Percentiles rank a stretch among this genome's conserved stretches.
These are phyloP conservation scores for Ganoderma sinense DNA, from an alignment of 1,284 basidiomycete genomes.

Conservation along the genomic window DNA sequence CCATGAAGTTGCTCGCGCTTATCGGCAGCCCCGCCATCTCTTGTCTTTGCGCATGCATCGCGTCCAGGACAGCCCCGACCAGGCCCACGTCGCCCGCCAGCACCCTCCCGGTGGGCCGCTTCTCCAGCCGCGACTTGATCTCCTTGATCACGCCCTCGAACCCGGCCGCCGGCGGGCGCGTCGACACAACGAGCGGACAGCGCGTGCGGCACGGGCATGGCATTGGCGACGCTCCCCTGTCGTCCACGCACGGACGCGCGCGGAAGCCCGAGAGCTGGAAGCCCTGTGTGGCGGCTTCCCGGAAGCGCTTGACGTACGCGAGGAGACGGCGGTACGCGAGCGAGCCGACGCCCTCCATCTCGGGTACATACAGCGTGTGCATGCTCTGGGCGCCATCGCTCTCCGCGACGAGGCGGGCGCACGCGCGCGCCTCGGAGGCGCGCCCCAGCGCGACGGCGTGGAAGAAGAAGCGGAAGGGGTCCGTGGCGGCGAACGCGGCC, in stretches of 20 bases:
- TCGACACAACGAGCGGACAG: background rate
- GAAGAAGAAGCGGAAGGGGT: conserved; percentile 9
- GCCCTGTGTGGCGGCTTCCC: background rate
- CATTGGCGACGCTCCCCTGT: background rate
- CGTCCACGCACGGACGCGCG: background rate
- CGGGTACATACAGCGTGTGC: background rate
- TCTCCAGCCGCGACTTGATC: conserved; percentile 1
- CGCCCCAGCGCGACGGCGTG: background rate
- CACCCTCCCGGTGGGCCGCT: background rate
- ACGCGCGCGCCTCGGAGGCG: background rate
- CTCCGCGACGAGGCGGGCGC: conserved; percentile 1
- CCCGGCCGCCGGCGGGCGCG: background rate
- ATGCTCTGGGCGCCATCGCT: background rate
- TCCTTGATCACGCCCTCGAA: background rate
- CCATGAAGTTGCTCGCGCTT: background rate
- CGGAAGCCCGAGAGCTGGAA: background rate
- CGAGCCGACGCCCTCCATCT: conserved; percentile 2
- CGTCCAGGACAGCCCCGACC: conserved; percentile 1
- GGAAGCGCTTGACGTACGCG: background rate
- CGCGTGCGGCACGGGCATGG: background rate
- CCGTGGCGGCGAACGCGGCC: background rate
- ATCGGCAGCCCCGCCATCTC: background rate
- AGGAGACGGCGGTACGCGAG: conserved; percentile 7
- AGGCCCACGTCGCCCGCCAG: background rate
- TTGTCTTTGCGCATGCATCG: background rate